Conservation (phyloP, 192 early-diverging fungal genomes). For the Geranomyces variabilis region DNA sequence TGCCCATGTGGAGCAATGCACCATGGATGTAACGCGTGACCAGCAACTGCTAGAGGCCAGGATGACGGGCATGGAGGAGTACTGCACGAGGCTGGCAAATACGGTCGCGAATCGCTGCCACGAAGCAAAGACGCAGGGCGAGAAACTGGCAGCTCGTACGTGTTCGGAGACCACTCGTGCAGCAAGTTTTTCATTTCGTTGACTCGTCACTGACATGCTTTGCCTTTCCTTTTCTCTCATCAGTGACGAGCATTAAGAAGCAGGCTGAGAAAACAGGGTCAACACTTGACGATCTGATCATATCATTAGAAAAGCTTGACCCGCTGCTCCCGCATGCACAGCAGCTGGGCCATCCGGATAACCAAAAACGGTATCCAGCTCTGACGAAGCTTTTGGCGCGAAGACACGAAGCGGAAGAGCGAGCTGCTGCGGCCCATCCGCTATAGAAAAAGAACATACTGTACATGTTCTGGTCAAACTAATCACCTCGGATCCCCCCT, state of each 20-base stretch:
- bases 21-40: conserved; percentile 28
- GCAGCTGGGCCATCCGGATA: conserved; percentile 22
- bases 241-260: conserved; percentile 32
- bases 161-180: neutral
- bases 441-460: too few relatives aligned
- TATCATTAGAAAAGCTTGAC: conserved; percentile 40
- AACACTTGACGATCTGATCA: conserved; percentile 15
- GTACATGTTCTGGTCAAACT: too few relatives aligned
- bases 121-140: conserved; percentile 32
- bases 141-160: conserved; percentile 29
- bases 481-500: too few relatives aligned
- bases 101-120: conserved; percentile 32
- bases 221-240: neutral
- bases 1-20: conserved; percentile 28
- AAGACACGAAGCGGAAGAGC: neutral
- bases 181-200: neutral
- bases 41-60: conserved; percentile 30
- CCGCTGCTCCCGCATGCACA: conserved; percentile 29
- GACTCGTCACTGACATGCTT: too few relatives aligned
- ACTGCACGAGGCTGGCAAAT: conserved; percentile 43
- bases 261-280: conserved; percentile 25
- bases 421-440: neutral
- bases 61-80: conserved; percentile 40
- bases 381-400: conserved; percentile 7
- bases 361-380: conserved; percentile 31